phyloP scores from a whole-genome alignment of 768 basidiomycete genomes.

The Peribolospora kevripleyi region DNA sequence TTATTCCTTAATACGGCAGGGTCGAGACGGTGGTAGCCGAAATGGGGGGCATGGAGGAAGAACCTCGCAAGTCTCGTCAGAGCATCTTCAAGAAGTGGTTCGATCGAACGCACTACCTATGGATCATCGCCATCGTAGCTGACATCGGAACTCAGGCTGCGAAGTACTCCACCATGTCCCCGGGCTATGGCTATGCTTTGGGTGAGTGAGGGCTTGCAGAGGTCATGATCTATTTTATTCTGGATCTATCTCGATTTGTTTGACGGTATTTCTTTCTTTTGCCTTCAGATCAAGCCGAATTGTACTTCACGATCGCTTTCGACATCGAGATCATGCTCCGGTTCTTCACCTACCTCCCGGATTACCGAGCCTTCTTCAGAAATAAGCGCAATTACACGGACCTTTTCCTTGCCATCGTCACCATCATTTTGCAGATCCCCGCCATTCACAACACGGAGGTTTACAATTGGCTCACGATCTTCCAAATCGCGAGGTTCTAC shows the following conservation, averaged over 20 bases:
- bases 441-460: conserved; percentile 34
- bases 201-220: background rate
- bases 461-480: conserved; percentile 75
- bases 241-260: no score
- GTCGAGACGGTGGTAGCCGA: background rate
- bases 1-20: background rate
- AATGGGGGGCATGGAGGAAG: background rate
- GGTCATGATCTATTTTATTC: no score
- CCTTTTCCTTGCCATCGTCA: conserved; percentile 42
- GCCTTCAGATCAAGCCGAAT: conserved; percentile 37
- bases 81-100: conserved; percentile 21
- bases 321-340: conserved; percentile 69
- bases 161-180: conserved; percentile 29
- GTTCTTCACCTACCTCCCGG: conserved; percentile 42
- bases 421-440: conserved; percentile 65
- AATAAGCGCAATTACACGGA: conserved; percentile 45
- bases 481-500: conserved; percentile 70
- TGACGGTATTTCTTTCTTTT: conserved; percentile 10
- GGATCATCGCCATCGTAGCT: conserved; percentile 48
- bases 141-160: conserved; percentile 52
- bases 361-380: conserved; percentile 54
- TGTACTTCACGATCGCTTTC: conserved; percentile 56
- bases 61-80: background rate
- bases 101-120: conserved; percentile 38
- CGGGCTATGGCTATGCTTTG: background rate